These are phyloP conservation scores for Bipolaris victoriae DNA, from an alignment of 2,329 filamentous ascomycete species.

Conservation along the genomic window DNA sequence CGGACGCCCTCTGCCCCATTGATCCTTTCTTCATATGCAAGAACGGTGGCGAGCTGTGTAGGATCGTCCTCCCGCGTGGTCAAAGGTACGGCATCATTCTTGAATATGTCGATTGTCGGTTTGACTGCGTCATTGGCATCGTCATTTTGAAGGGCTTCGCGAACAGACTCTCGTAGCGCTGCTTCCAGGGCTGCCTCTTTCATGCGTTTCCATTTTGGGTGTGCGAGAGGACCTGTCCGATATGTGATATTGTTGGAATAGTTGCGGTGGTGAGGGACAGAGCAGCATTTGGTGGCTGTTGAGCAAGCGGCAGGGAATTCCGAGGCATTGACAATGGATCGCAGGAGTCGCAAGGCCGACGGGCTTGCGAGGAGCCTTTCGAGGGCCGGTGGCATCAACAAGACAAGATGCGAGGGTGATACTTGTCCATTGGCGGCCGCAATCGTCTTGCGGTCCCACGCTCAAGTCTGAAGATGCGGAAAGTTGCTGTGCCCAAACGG, in stretches of 20 bases:
- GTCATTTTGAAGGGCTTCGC: constrained; percentile 16
- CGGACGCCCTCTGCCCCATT: constrained; percentile 51
- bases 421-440: constrained; percentile 31
- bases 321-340: constrained; percentile 38
- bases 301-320: constrained; percentile 29
- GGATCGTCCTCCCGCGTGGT: constrained; percentile 3
- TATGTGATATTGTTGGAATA: constrained; percentile 15
- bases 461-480: constrained; percentile 10
- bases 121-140: constrained; percentile 5
- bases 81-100: constrained; percentile 2
- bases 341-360: constrained; percentile 50
- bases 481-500: constrained; percentile 24
- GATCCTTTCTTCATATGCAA: constrained; percentile 51
- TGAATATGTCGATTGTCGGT: constrained; percentile 1
- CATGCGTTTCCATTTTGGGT: constrained; percentile 26
- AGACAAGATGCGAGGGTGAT: constrained; percentile 16
- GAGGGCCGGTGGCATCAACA: constrained; percentile 54
- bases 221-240: not conserved
- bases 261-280: constrained; percentile 20
- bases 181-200: constrained; percentile 11
- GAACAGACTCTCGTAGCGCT: constrained; percentile 14
- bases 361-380: constrained; percentile 55
- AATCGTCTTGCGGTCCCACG: constrained; percentile 4
- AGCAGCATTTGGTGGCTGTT: constrained; percentile 23
- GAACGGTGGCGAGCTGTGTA: constrained; percentile 48